These are phyloP conservation scores for Perkinsus chesapeaki DNA, from an alignment of 169 alveolate genomes.

Conservation along the genomic window DNA sequence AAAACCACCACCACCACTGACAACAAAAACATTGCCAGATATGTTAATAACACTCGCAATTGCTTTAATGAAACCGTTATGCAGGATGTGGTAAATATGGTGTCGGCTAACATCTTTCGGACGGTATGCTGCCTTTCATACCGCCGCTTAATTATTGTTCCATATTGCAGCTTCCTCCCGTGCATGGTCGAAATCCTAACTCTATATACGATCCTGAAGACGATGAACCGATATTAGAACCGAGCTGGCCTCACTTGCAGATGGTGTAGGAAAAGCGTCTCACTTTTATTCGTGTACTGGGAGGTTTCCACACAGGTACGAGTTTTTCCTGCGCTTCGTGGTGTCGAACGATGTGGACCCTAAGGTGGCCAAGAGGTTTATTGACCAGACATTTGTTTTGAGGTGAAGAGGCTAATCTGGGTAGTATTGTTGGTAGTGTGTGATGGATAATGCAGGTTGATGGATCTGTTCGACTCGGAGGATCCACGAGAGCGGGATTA, in stretches of 20 bases:
- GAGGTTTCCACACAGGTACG: slow-evolving; percentile 34
- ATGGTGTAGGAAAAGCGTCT: slow-evolving; percentile 11
- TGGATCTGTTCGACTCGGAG: slow-evolving; percentile 81
- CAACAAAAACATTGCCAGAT: slow-evolving; percentile 19
- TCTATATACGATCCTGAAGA: slow-evolving; percentile 57
- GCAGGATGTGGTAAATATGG: slow-evolving; percentile 68
- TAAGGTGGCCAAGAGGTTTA: slow-evolving; percentile 66
- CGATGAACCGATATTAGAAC: slow-evolving; percentile 69
- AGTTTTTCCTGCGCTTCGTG: slow-evolving; percentile 69
- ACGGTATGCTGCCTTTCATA: slow-evolving; percentile 22
- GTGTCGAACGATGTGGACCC: slow-evolving; percentile 71
- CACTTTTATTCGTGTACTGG: background rate
- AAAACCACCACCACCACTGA: slow-evolving; percentile 22
- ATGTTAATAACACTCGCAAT: slow-evolving; percentile 56
- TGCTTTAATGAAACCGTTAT: slow-evolving; percentile 53
- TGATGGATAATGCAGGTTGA: slow-evolving; percentile 25
- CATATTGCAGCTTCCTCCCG: background rate
- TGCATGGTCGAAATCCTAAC: background rate
- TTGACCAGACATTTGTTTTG: slow-evolving; percentile 66
- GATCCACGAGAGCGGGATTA: slow-evolving; percentile 93
- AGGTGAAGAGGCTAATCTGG: slow-evolving; percentile 22
- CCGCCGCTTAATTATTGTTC: background rate
- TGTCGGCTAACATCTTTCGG: slow-evolving; percentile 55
- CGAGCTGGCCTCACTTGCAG: slow-evolving; percentile 35
- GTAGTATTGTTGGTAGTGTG: background rate